These are phyloP conservation scores for Tilletia walkeri DNA, from an alignment of 1,284 basidiomycete genomes.

Conservation along the genomic window DNA sequence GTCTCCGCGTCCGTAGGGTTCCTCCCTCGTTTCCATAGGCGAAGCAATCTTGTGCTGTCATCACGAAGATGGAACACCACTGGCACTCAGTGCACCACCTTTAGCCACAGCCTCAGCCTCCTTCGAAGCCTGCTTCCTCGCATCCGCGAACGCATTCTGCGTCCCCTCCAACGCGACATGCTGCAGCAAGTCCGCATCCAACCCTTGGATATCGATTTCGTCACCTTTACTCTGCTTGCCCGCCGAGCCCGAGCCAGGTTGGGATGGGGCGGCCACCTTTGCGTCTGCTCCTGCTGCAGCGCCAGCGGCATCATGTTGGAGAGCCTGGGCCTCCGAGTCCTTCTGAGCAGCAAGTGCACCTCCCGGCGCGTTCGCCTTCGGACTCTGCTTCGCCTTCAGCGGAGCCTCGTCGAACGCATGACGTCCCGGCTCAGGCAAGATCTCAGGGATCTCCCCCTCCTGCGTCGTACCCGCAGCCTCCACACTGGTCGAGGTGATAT, in stretches of 20 bases:
- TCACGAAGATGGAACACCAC: no score
- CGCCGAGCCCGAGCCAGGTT: background rate
- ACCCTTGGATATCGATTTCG: constrained; percentile 29
- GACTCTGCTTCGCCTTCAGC: constrained; percentile 17
- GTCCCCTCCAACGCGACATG: constrained; percentile 42
- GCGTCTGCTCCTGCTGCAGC: constrained; percentile 8
- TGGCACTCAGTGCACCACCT: background rate
- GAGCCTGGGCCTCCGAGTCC: background rate
- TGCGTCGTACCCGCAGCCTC: constrained; percentile 1
- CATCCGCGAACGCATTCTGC: constrained; percentile 13
- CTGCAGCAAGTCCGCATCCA: constrained; percentile 44
- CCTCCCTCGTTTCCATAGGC: no score
- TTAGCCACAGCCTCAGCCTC: constrained; percentile 7
- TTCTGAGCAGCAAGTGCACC: no score
- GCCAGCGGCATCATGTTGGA: background rate
- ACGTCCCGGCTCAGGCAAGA: constrained; percentile 21
- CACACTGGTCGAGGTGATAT: background rate
- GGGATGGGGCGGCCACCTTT: constrained; percentile 3
- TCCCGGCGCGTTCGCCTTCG: background rate
- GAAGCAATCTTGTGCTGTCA: no score
- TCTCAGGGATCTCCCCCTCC: constrained; percentile 4
- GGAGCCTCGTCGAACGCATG: constrained; percentile 28
- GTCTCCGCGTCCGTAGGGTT: no score
- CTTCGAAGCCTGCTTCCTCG: constrained; percentile 16
- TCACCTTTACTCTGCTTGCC: constrained; percentile 25